Base-by-base conservation (phyloP, 352 stramenopile genomes). In the Phytophthora brassicae region DNA sequence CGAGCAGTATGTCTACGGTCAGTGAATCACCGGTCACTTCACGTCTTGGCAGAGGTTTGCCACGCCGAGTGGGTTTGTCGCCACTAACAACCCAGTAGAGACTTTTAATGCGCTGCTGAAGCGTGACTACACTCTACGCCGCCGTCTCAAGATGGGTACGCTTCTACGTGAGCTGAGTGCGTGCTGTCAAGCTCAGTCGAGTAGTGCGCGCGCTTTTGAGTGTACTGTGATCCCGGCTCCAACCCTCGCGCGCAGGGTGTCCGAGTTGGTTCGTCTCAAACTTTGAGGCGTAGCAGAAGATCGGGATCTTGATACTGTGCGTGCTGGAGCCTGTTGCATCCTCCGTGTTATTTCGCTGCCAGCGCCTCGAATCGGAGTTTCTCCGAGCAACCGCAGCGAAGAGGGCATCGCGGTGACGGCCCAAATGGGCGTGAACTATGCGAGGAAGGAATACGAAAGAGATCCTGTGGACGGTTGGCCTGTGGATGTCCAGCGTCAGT, bases 1-100 rank as follows among this genome's bases (percentile, higher is more conserved):
- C 16, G 43, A 20, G 20, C 43, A 36, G 14, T 49, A 49, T 7
- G 9, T 31, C 1, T 23, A 38, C 43, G 23, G 43, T 0, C 17
- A 50, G 16, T 38, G 6, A 13, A 3, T 50, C 1, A 36, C 23
- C 6, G 23, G 43, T 0, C 23, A n/a, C n/a, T n/a, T n/a, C n/a
- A n/a, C n/a, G n/a, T n/a, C n/a, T n/a, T 19, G 6, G 31, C 17
- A n/a, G 33, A 1, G 13, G 28, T 23, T 17, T 24, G n/a, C 22
- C 24, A 52, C 12, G n/a, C 14, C 45, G 1, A 38, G 12, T 29
- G 45, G 45, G 16, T 52, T 52, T 17, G 45, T 28, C 0, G 39
- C 45, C 1, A 52, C 45, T 0, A 52, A 52, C 45, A 52, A 52
- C 28, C n/a, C n/a, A n/a, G n/a, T n/a, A n/a, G n/a, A n/a, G n/a